These are phyloP conservation scores for Epichloe coenophiala DNA, from an alignment of 2,329 filamentous ascomycete genomes.

Conservation along the genomic window DNA sequence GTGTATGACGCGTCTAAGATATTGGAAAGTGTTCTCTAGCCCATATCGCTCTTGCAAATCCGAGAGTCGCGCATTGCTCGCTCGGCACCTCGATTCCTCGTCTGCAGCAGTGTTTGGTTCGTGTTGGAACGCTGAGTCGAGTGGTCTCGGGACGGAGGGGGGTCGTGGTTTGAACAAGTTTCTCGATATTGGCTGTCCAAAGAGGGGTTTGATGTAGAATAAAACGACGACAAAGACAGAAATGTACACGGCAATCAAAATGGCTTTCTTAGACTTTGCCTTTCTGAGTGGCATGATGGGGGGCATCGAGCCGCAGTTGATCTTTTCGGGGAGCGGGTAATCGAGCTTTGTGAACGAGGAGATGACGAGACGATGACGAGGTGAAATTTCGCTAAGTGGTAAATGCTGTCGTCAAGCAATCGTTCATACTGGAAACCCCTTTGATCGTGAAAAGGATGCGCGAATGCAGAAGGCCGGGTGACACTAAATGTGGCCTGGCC, in stretches of 20 bases:
- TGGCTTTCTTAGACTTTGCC: background rate
- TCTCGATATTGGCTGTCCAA: background rate
- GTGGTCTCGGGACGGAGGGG: background rate
- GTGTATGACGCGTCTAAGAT: slow-evolving; percentile 39
- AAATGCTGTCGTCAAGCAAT: background rate
- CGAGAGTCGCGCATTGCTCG: background rate
- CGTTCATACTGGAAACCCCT: background rate
- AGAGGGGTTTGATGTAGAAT: background rate
- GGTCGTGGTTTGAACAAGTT: background rate
- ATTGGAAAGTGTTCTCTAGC: slow-evolving; percentile 37
- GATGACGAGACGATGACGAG: no score
- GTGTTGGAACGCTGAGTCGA: background rate
- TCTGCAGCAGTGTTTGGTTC: background rate
- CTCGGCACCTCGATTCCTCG: background rate
- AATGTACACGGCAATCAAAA: background rate
- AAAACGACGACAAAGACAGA: background rate
- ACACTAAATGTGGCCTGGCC: no score
- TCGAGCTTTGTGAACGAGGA: no score
- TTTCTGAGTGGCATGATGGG: background rate
- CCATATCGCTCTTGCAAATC: slow-evolving; percentile 22
- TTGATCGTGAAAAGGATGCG: no score
- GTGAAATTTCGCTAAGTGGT: no score
- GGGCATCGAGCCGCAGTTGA: background rate
- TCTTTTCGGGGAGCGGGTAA: background rate
- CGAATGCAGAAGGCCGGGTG: no score